These are phyloP conservation scores for Odontarrhena argentea DNA, from an alignment of 345 rosid species.

Conservation along the genomic window DNA sequence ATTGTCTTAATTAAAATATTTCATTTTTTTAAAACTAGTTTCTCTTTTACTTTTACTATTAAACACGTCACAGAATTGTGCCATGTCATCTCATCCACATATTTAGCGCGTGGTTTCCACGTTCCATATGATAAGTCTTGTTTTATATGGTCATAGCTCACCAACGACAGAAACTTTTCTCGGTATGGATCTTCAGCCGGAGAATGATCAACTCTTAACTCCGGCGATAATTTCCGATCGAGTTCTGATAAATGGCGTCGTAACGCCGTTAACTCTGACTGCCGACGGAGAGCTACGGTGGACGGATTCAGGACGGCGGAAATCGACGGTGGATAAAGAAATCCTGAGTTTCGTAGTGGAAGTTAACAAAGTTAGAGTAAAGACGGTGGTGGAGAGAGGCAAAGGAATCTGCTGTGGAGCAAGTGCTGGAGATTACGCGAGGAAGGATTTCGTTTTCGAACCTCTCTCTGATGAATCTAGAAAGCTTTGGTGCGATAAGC, in stretches of 20 bases:
- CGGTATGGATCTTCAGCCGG: conserved; percentile 39
- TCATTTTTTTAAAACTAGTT: too few species aligned
- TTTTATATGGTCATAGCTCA: not conserved
- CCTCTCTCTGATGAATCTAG: conserved; percentile 59
- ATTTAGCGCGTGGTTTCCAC: not conserved
- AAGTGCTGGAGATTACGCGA: conserved; percentile 48
- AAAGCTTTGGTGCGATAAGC: conserved; percentile 62
- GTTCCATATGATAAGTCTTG: not conserved
- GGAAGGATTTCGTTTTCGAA: conserved; percentile 78
- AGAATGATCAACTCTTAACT: conserved; percentile 8
- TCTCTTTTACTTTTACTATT: too few species aligned
- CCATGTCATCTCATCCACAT: conserved; percentile 1
- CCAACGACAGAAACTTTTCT: conserved; percentile 5
- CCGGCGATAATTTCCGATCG: conserved; percentile 47
- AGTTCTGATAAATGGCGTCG: conserved; percentile 51
- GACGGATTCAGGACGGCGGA: conserved; percentile 48
- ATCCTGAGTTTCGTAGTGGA: conserved; percentile 70
- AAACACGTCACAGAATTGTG: not conserved
- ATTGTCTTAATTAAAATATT: too few species aligned
- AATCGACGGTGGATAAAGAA: conserved; percentile 53
- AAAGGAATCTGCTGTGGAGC: conserved; percentile 58
- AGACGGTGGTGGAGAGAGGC: conserved; percentile 45
- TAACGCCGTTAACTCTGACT: conserved; percentile 50
- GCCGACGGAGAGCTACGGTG: conserved; percentile 60
- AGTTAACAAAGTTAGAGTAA: conserved; percentile 58